phyloP scores from a whole-genome alignment of 2,329 filamentous ascomycete genomes.

The Biscogniauxia marginata region DNA sequence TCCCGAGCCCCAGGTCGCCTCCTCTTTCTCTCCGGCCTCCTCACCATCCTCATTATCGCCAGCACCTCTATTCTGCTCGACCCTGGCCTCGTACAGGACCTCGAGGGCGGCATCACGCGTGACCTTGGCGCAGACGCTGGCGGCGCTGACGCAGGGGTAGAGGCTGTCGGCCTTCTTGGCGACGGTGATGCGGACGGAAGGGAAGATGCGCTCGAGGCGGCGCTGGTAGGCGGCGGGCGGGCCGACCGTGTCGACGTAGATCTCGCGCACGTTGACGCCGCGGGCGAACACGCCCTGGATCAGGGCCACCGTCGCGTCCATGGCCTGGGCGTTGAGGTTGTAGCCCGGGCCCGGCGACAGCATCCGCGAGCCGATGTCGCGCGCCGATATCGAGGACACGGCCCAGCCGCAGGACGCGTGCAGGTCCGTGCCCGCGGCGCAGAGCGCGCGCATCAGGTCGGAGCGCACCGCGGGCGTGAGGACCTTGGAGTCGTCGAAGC shows the following conservation, averaged over 20 bases:
- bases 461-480: conserved; percentile 79
- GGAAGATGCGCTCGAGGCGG: conserved; percentile 81
- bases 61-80: conserved; percentile 19
- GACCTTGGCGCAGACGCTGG: conserved; percentile 93
- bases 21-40: conserved; percentile 37
- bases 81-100: conserved; percentile 59
- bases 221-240: conserved; percentile 79
- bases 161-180: conserved; percentile 91
- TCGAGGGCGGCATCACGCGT: conserved; percentile 89
- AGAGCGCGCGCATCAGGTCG: conserved; percentile 66
- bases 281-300: conserved; percentile 73
- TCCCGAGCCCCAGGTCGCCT: conserved; percentile 77
- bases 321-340: conserved; percentile 94
- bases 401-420: conserved; percentile 71
- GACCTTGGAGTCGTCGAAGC: conserved; percentile 94
- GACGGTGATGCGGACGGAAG: conserved; percentile 70
- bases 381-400: conserved; percentile 74
- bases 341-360: conserved; percentile 63
- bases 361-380: conserved; percentile 80
- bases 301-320: conserved; percentile 84
- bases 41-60: conserved; percentile 7
- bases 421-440: conserved; percentile 56
- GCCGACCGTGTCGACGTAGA: conserved; percentile 95
- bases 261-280: conserved; percentile 80
- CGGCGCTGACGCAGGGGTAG: conserved; percentile 90